These are phyloP conservation scores for Nicotiana otophora DNA, from an alignment of 257 asterid species.

Conservation along the genomic window DNA sequence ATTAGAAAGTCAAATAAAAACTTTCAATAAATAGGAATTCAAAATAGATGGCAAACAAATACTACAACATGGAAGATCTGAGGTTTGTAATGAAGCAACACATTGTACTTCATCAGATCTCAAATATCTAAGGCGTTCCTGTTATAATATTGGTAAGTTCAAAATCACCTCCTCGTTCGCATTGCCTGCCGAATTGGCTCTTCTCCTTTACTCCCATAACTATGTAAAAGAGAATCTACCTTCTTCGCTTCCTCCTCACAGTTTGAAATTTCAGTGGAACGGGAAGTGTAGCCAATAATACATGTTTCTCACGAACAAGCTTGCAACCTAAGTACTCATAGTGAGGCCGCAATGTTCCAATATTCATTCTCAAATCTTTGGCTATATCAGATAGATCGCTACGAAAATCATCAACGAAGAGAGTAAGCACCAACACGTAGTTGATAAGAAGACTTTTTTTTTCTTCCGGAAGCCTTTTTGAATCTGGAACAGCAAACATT, in stretches of 20 bases:
- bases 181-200: background rate
- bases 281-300: constrained; percentile 52
- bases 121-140: background rate
- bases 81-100: background rate
- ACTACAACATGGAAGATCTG: background rate
- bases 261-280: constrained; percentile 57
- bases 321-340: constrained; percentile 77
- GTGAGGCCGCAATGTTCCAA: constrained; percentile 33
- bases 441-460: constrained; percentile 50
- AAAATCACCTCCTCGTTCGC: background rate
- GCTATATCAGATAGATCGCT: constrained; percentile 64
- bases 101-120: background rate
- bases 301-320: constrained; percentile 39
- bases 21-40: background rate
- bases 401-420: constrained; percentile 62
- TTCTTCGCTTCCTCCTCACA: constrained; percentile 32
- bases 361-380: constrained; percentile 61
- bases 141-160: background rate
- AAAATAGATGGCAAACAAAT: background rate
- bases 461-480: constrained; percentile 42
- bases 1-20: background rate
- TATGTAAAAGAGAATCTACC: background rate
- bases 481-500: constrained; percentile 41
- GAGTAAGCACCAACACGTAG: constrained; percentile 72
- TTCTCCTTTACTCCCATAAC: background rate